Percentiles rank a stretch among this genome's conserved stretches.
Conservation (phyloP, 148 eudicot species). For the Rhododendron ferrugineum region DNA sequence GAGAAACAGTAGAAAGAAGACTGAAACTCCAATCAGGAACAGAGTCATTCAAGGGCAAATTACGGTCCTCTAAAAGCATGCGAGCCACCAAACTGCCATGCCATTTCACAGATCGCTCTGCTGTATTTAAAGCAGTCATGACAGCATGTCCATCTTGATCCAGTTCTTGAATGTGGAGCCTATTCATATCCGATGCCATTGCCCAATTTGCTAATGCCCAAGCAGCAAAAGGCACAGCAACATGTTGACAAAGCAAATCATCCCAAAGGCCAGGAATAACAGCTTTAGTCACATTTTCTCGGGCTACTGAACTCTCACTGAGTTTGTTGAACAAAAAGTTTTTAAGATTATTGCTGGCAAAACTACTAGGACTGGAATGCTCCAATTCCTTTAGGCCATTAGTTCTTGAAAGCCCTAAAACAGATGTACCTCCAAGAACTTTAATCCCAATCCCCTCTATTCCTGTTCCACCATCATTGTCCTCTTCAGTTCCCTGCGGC, state of each 20-base stretch:
- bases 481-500: slow-evolving; percentile 45
- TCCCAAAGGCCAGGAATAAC: slow-evolving; percentile 99
- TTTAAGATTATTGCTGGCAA: slow-evolving; percentile 22
- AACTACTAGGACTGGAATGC: slow-evolving; percentile 22
- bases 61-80: slow-evolving; percentile 70
- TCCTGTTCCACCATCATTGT: slow-evolving; percentile 69
- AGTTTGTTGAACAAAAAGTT: slow-evolving; percentile 38
- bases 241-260: slow-evolving; percentile 93
- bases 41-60: slow-evolving; percentile 60
- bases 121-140: slow-evolving; percentile 81
- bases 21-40: slow-evolving; percentile 86
- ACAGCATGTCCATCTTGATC: slow-evolving; percentile 91
- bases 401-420: slow-evolving; percentile 68
- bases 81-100: slow-evolving; percentile 94
- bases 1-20: slow-evolving; percentile 80
- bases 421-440: slow-evolving; percentile 89
- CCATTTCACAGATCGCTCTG: slow-evolving; percentile 98
- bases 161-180: slow-evolving; percentile 81
- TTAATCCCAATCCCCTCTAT: slow-evolving; percentile 89
- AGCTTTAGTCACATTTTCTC: slow-evolving; percentile 55
- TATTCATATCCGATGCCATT: slow-evolving; percentile 77
- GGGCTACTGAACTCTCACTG: slow-evolving; percentile 33
- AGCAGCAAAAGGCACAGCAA: slow-evolving; percentile 95
- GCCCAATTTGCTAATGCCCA: slow-evolving; percentile 99
- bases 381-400: slow-evolving; percentile 35